Conservation (phyloP, 352 stramenopile species). For the Vaucheria bursata region DNA sequence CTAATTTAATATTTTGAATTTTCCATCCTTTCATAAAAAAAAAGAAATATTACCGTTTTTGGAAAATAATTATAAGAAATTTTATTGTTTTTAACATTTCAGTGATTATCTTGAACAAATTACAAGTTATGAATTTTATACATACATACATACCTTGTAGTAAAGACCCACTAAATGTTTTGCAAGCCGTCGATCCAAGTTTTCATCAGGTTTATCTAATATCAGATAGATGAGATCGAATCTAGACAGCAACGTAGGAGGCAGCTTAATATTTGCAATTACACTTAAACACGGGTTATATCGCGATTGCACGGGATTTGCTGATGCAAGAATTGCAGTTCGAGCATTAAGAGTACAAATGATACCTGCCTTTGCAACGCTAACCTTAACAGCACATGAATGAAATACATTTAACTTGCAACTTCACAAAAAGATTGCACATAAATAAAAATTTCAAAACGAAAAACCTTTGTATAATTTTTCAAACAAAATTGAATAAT, state of each 20-base stretch:
- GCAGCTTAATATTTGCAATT: constrained; percentile 96
- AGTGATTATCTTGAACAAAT: not conserved
- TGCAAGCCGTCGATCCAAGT: constrained; percentile 85
- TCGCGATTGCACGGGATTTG: constrained; percentile 93
- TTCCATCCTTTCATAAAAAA: too few species aligned
- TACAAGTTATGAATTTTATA: not conserved
- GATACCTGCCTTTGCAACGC: constrained; percentile 95
- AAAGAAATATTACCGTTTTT: not conserved
- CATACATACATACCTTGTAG: constrained; percentile 29
- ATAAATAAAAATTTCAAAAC: not conserved
- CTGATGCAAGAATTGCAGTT: constrained; percentile 94
- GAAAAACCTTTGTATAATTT: not conserved
- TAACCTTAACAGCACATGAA: constrained; percentile 92
- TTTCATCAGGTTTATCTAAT: constrained; percentile 85
- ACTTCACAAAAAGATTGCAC: not conserved
- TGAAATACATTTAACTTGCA: not conserved
- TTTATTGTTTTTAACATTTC: not conserved
- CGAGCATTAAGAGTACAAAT: constrained; percentile 94
- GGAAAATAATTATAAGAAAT: not conserved
- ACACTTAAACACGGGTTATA: constrained; percentile 97
- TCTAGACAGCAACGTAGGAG: constrained; percentile 90
- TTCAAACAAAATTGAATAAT: not conserved
- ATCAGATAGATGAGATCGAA: constrained; percentile 99
- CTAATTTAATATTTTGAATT: too few species aligned
- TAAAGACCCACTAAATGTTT: constrained; percentile 85